Conservation (phyloP, 2,329 filamentous ascomycete genomes). For the Dichotomopilus funicola region DNA sequence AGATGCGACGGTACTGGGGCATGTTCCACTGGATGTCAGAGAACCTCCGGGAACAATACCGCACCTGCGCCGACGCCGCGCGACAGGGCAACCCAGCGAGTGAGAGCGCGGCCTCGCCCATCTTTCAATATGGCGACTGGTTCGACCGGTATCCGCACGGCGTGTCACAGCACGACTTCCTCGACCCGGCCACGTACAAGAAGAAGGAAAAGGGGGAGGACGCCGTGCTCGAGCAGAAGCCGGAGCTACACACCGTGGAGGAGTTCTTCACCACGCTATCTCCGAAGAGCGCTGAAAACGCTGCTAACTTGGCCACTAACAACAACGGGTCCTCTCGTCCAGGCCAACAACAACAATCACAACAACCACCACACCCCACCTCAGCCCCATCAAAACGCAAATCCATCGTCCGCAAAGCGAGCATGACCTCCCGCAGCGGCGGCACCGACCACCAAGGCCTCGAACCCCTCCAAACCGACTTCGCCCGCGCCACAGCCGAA, state of each 20-base stretch:
- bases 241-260: slow-evolving; percentile 86
- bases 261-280: slow-evolving; percentile 84
- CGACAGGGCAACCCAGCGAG: slow-evolving; percentile 54
- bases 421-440: slow-evolving; percentile 30
- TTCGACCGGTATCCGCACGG: slow-evolving; percentile 92
- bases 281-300: slow-evolving; percentile 44
- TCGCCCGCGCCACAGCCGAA: slow-evolving; percentile 29
- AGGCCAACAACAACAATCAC: slow-evolving; percentile 7
- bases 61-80: slow-evolving; percentile 74
- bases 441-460: slow-evolving; percentile 28
- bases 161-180: slow-evolving; percentile 75
- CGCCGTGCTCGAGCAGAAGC: slow-evolving; percentile 79
- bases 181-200: slow-evolving; percentile 61
- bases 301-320: neutral
- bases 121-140: slow-evolving; percentile 97
- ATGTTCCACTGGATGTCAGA: slow-evolving; percentile 98
- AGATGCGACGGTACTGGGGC: slow-evolving; percentile 97
- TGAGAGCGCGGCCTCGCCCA: slow-evolving; percentile 48
- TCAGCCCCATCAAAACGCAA: slow-evolving; percentile 31
- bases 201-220: slow-evolving; percentile 78
- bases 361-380: slow-evolving; percentile 9
- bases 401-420: slow-evolving; percentile 33
- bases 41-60: slow-evolving; percentile 83
- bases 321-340: slow-evolving; percentile 20
- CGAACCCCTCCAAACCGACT: slow-evolving; percentile 36